Evolutionary conservation across 805 yeast genomes (phyloP), one percentile per base, ranked within the genome.

Genomic region (Myxozyma melibiosi): DNA sequence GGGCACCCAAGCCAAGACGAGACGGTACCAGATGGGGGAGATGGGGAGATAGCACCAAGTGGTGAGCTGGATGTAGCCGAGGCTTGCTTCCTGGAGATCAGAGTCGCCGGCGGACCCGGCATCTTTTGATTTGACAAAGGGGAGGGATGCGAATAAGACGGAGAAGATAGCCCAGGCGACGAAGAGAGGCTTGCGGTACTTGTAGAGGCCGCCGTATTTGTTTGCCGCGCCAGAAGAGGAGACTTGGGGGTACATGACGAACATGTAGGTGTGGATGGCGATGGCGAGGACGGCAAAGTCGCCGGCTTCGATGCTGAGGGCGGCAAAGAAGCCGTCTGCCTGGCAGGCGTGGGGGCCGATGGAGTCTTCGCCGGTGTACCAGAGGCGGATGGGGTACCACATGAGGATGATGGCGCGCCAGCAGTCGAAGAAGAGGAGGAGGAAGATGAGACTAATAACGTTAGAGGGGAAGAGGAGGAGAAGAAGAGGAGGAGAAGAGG

Each of bases 11-110:
- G 90, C 81, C 48, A 90, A 73, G 1, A 76, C 90, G 38, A 86
- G 68, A 55, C 89, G 75, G 68, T 83, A 85, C 94, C 94, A 90
- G 6, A 78, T 68, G 0, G 95, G 95, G 1, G 73, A 61, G 41
- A 82, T 81, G 0, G 96, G 90, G 55, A 90, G 73, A 69, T 86
- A 89, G 68, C 96, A 86, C 90, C 90, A 87, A 60, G 84, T 81
- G 40, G 85, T 81, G 57, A 80, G 77, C 28, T 89, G 83, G 35
- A 73, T 68, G 68, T 86, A 90, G 1, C 62, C 63, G 35, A 71
- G 63, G 30, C 53, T 55, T 7, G 88, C 85, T 4, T 76, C 74
- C 6, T 70, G 66, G 48, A 74, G 22, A 14, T 33, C 42, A 8
- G 46, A 31, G 43, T 8, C 25, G 16, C 25, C 45, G 34, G n/a